Percentiles rank a stretch among this genome's conserved stretches.
Evolutionary conservation across 208 protist genomes (phyloP).

Genomic region (Acanthamoeba royreba): DNA sequence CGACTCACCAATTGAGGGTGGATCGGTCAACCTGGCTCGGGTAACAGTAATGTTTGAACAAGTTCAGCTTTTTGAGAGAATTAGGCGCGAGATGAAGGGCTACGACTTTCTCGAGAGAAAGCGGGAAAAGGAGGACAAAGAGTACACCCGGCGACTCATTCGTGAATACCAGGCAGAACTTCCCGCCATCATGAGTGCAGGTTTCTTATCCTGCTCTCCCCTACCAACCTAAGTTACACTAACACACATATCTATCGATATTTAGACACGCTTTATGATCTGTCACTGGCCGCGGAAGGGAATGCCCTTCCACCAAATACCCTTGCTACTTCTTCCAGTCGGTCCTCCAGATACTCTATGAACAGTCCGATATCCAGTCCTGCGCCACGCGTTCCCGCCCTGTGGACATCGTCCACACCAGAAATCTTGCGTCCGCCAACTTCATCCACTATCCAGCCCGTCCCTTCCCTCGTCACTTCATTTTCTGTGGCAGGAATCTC

Average conservation of each 20-base stretch:
- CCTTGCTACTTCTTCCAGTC: too few species aligned
- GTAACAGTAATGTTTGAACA: not conserved
- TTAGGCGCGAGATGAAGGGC: not conserved
- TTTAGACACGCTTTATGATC: not conserved
- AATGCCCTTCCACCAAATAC: too few species aligned
- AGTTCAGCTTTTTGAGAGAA: not conserved
- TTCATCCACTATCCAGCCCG: too few species aligned
- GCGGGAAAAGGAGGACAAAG: not conserved
- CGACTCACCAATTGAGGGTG: not conserved
- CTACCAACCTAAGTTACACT: too few species aligned
- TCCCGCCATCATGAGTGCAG: not conserved
- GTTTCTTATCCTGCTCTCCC: not conserved
- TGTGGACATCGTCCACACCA: too few species aligned
- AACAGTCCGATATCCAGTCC: too few species aligned
- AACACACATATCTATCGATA: too few species aligned
- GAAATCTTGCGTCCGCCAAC: too few species aligned
- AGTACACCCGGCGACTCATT: not conserved
- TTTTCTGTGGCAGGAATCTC: too few species aligned
- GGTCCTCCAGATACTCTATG: too few species aligned
- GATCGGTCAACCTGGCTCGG: not conserved
- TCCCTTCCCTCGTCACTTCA: too few species aligned
- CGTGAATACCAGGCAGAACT: not conserved
- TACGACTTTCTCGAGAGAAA: not conserved
- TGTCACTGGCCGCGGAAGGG: not conserved
- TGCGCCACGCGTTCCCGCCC: too few species aligned